phyloP scores from a whole-genome alignment of 129 eudicot genomes.

The Dittrichia graveolens region DNA sequence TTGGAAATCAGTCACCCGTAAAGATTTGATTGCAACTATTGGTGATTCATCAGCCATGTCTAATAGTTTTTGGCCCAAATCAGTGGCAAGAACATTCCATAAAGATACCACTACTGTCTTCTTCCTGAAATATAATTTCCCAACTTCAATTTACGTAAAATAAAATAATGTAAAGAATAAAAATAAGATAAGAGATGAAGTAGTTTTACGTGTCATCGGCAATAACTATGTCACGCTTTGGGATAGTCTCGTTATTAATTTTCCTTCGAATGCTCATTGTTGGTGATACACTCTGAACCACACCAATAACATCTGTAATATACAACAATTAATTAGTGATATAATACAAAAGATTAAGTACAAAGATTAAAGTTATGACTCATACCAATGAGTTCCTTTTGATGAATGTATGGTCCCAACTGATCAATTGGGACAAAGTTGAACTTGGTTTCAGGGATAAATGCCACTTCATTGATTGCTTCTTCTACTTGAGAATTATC shows the following conservation, averaged over 20 bases:
- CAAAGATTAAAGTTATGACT: neutral
- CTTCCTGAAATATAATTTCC: conserved; percentile 56
- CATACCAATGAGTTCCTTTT: conserved; percentile 81
- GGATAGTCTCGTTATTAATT: conserved; percentile 62
- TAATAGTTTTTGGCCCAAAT: conserved; percentile 78
- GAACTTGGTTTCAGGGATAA: conserved; percentile 79
- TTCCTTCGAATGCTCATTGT: conserved; percentile 90
- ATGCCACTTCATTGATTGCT: conserved; percentile 62
- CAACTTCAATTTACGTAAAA: neutral
- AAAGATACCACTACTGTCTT: conserved; percentile 89
- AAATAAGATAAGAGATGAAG: neutral
- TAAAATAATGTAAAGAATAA: neutral
- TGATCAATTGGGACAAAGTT: conserved; percentile 88
- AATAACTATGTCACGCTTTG: conserved; percentile 87
- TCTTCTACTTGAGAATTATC: conserved; percentile 84
- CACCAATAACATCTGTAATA: conserved; percentile 90
- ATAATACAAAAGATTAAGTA: neutral
- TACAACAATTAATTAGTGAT: too few species aligned
- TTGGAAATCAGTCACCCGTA: conserved; percentile 85
- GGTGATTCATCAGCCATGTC: conserved; percentile 89
- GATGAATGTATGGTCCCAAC: conserved; percentile 81
- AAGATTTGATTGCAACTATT: conserved; percentile 79
- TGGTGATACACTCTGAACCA: conserved; percentile 85
- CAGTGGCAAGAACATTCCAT: conserved; percentile 86
- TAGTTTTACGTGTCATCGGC: conserved; percentile 81